phyloP scores from a whole-genome alignment of 441 rosid genomes.

The Dalechampia spathulata region DNA sequence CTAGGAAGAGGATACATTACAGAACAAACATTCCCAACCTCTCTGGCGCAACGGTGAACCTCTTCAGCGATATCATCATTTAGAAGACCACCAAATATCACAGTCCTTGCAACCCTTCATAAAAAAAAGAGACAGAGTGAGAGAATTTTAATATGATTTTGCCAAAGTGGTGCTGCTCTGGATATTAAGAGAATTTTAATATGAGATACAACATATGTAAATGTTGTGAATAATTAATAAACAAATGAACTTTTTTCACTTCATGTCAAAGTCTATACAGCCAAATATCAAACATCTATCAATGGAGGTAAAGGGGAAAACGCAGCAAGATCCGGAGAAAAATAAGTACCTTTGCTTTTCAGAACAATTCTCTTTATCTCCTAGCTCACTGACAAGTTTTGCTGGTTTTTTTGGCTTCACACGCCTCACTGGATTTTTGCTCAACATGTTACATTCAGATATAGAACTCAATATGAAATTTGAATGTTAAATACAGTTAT shows the following conservation, averaged over 20 bases:
- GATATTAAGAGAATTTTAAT: neutral
- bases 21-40: constrained; percentile 70
- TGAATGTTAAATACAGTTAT: neutral
- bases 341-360: constrained; percentile 72
- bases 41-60: constrained; percentile 53
- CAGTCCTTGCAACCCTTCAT: constrained; percentile 90
- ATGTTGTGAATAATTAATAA: neutral
- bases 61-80: constrained; percentile 63
- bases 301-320: neutral
- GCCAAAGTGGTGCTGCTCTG: too few relatives aligned
- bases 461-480: constrained; percentile 4
- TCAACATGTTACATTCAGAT: constrained; percentile 23
- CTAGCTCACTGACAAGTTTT: constrained; percentile 34
- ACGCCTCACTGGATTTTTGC: constrained; percentile 32
- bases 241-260: neutral
- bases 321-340: constrained; percentile 1
- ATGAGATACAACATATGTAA: neutral
- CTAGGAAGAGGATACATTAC: constrained; percentile 74
- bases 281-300: neutral
- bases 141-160: neutral
- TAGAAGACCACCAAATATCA: constrained; percentile 81
- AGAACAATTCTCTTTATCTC: constrained; percentile 67
- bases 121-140: too few relatives aligned
- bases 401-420: constrained; percentile 38
- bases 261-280: neutral